These are phyloP conservation scores for Chaetomium globosum DNA, from an alignment of 2,329 filamentous ascomycete species.

Conservation along the genomic window DNA sequence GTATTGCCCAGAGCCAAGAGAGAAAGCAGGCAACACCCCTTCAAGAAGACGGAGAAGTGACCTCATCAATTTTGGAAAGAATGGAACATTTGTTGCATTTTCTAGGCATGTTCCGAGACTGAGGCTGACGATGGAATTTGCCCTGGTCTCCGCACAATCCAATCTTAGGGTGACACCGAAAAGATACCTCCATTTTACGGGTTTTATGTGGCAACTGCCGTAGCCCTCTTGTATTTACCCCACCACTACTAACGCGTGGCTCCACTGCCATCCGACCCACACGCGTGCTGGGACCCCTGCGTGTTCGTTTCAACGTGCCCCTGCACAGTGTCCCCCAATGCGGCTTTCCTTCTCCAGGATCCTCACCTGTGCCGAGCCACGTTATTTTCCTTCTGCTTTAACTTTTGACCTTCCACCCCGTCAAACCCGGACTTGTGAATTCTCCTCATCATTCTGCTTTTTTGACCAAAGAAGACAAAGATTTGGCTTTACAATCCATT, in stretches of 20 bases:
- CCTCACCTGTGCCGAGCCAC: slow-evolving; percentile 34
- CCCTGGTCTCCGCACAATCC: slow-evolving; percentile 2
- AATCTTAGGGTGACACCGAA: neutral
- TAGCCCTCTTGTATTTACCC: neutral
- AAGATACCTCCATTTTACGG: neutral
- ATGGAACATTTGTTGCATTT: slow-evolving; percentile 16
- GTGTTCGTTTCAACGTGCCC: slow-evolving; percentile 36
- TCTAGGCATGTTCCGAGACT: slow-evolving; percentile 9
- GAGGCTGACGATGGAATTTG: slow-evolving; percentile 10
- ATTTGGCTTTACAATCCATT: neutral
- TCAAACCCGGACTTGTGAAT: slow-evolving; percentile 9
- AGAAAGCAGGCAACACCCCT: slow-evolving; percentile 2
- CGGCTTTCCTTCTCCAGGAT: slow-evolving; percentile 17
- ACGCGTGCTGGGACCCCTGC: slow-evolving; percentile 16
- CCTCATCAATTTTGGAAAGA: slow-evolving; percentile 1
- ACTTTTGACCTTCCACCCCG: slow-evolving; percentile 28
- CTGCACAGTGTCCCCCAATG: slow-evolving; percentile 21
- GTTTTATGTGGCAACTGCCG: neutral
- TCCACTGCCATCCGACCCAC: slow-evolving; percentile 20
- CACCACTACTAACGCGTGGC: slow-evolving; percentile 10
- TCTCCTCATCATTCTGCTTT: slow-evolving; percentile 12
- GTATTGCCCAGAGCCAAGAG: neutral
- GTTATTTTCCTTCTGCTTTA: slow-evolving; percentile 34
- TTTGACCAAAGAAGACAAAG: neutral
- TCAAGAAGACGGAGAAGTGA: neutral